Base-by-base conservation (phyloP, 1,284 basidiomycete species). In the Leccinum insolens region DNA sequence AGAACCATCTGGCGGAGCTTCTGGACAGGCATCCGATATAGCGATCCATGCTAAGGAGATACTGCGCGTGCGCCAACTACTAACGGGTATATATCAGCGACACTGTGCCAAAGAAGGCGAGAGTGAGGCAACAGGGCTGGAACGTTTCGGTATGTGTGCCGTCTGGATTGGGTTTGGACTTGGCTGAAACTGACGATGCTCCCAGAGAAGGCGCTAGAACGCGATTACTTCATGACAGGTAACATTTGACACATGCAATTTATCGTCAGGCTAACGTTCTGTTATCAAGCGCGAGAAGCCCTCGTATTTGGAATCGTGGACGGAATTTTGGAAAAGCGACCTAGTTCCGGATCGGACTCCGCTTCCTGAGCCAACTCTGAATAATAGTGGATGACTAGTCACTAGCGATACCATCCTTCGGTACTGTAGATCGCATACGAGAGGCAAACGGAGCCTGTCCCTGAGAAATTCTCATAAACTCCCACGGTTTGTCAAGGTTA, bases 201-300 rank as follows among this genome's bases (percentile, higher is more conserved):
- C 75, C 69, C 78, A 95, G 95, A 94, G 78, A 90, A 83, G 68
- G 94, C 95, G 44, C 81, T 98, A 69, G 95, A 98, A 81, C 87
- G 95, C 68, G 95, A 98, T 79, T 96, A 96, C 80, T 98, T 95
- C 80, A 92, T 98, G 91, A 96, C 94, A 63, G 90, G 92, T 91
- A 72, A 70, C 84, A 79, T 65, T 71, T n/a, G 65, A 68, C 61
- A 63, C 66, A 65, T 66, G 65, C 66, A 68, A 67, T 68, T 68
- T 65, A 63, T 69, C 71, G 62, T 75, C 71, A 68, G 8, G 61
- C 67, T 75, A 60, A 74, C 63, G 59, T 71, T 69, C 37, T 64
- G 66, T 71, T 68, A 66, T 71, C 72, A 77, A 93, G 93, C 95
- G 5, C 86, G 90, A 76, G 92, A 95, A 82, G 94, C 95, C 15